These are phyloP conservation scores for Yarrowia keelungensis DNA, from an alignment of 805 yeast genomes.

Conservation along the genomic window DNA sequence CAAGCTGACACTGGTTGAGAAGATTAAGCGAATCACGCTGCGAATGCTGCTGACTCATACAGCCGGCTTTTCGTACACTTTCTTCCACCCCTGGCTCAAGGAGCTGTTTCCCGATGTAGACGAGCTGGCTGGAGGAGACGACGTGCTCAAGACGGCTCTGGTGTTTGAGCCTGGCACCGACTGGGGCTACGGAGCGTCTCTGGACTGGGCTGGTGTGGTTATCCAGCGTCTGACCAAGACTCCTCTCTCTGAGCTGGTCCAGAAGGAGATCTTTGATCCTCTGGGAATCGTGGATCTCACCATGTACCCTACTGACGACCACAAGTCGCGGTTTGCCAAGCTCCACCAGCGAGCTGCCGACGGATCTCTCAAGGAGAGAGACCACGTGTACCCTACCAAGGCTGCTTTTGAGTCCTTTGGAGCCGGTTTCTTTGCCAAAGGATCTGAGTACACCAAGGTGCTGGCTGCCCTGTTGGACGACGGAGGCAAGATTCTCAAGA, in stretches of 20 bases:
- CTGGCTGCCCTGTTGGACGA: conserved; percentile 53
- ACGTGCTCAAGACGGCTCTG: conserved; percentile 46
- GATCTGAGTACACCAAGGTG: conserved; percentile 53
- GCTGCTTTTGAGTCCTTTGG: conserved; percentile 43
- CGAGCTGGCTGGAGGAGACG: conserved; percentile 41
- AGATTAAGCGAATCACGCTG: conserved; percentile 50
- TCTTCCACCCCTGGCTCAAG: conserved; percentile 46
- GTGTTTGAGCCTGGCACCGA: conserved; percentile 52
- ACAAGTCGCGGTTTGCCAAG: conserved; percentile 44
- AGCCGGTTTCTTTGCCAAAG: conserved; percentile 55
- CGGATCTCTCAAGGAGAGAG: conserved; percentile 41
- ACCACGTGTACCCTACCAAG: conserved; percentile 10
- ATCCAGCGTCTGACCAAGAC: conserved; percentile 49
- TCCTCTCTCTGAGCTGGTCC: conserved; percentile 46
- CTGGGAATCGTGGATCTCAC: conserved; percentile 47
- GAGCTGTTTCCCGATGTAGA: conserved; percentile 34
- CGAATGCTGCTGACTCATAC: conserved; percentile 52
- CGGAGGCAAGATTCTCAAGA: conserved; percentile 50
- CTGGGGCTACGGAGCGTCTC: conserved; percentile 51
- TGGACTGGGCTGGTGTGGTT: conserved; percentile 53
- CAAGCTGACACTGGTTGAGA: conserved; percentile 44
- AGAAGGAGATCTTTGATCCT: conserved; percentile 44
- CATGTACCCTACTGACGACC: conserved; percentile 45
- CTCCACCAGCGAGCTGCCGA: conserved; percentile 44
- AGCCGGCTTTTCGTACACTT: conserved; percentile 52